Conservation (phyloP, 257 asterid genomes). For the Prunella vulgaris region DNA sequence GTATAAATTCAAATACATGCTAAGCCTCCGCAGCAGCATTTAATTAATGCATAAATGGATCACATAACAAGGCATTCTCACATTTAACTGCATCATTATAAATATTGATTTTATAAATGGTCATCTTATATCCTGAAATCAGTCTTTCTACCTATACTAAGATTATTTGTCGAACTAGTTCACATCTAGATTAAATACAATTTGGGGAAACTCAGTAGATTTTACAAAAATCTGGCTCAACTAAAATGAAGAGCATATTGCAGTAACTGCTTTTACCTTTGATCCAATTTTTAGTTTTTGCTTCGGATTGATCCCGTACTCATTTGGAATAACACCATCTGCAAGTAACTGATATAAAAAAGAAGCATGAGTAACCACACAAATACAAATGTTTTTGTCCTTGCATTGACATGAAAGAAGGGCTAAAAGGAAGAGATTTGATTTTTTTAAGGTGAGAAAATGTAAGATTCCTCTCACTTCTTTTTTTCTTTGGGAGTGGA, state of each 20-base stretch:
- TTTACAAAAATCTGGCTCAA: not conserved
- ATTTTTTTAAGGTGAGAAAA: not conserved
- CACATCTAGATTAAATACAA: not conserved
- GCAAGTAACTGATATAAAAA: constrained; percentile 74
- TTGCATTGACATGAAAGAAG: not conserved
- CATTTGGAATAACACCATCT: constrained; percentile 99
- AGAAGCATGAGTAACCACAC: constrained; percentile 14
- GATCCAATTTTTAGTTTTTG: constrained; percentile 95
- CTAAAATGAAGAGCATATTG: not conserved
- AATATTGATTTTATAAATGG: not conserved
- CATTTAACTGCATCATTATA: constrained; percentile 8
- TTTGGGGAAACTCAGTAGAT: constrained; percentile 2
- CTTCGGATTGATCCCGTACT: constrained; percentile 91
- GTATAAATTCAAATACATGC: not conserved
- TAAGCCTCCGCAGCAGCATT: constrained; percentile 4
- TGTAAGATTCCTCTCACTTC: not conserved
- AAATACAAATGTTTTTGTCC: not conserved
- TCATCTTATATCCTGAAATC: constrained; percentile 5
- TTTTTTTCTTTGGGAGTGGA: not conserved
- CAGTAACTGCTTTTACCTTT: constrained; percentile 44
- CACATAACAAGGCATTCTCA: constrained; percentile 11
- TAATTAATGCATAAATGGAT: not conserved
- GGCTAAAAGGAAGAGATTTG: not conserved
- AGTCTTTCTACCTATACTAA: constrained; percentile 4
- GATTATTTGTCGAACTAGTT: constrained; percentile 3